These are phyloP conservation scores for Escallonia herrerae DNA, from an alignment of 129 eudicot species.

Conservation along the genomic window DNA sequence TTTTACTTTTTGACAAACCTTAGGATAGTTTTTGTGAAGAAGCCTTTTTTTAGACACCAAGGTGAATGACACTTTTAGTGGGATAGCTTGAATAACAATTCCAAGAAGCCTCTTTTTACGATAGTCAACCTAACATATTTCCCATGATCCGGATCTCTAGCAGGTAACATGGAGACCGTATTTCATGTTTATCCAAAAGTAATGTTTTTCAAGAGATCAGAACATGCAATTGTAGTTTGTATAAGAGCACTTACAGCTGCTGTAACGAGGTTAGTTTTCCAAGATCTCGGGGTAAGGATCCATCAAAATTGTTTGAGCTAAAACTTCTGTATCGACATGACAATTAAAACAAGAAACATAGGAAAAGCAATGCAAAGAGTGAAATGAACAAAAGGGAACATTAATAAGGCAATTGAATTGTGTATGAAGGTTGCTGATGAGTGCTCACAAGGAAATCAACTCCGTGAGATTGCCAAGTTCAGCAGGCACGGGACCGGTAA, in stretches of 20 bases:
- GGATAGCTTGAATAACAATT: too few relatives aligned
- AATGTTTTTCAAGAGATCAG: too few relatives aligned
- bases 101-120: too few relatives aligned
- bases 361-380: not conserved
- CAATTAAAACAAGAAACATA: conserved; percentile 1
- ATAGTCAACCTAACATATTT: too few relatives aligned
- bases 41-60: too few relatives aligned
- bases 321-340: conserved; percentile 42
- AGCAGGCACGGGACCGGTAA: conserved; percentile 52
- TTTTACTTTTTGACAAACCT: too few relatives aligned
- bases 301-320: conserved; percentile 55
- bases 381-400: too few relatives aligned
- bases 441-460: conserved; percentile 53
- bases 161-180: not conserved
- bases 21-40: too few relatives aligned
- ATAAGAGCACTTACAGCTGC: conserved; percentile 47
- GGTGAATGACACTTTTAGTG: too few relatives aligned
- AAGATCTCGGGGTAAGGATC: conserved; percentile 43
- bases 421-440: not conserved
- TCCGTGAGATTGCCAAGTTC: conserved; percentile 58
- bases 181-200: not conserved
- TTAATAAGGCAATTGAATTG: not conserved
- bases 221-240: too few relatives aligned
- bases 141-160: too few relatives aligned
- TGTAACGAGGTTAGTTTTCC: conserved; percentile 56